phyloP scores from a whole-genome alignment of 2,329 filamentous ascomycete genomes.

The Paecilomyces sp. region DNA sequence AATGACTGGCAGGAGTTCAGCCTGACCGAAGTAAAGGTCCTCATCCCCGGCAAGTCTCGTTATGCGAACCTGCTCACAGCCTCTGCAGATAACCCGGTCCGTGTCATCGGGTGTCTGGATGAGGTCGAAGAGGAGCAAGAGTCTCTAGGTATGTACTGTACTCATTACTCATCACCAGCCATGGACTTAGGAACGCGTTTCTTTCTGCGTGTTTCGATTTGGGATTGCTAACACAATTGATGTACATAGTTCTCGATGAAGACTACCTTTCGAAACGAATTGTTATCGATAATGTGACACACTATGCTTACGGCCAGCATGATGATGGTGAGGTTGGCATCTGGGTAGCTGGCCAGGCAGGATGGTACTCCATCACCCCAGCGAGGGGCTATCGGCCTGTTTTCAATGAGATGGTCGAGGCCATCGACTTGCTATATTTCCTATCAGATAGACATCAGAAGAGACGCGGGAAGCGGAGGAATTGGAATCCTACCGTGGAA shows the following conservation, averaged over 20 bases:
- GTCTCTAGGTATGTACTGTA: slow-evolving; percentile 29
- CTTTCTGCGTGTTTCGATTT: not conserved
- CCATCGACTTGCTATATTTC: slow-evolving; percentile 55
- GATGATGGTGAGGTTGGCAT: slow-evolving; percentile 50
- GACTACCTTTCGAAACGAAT: slow-evolving; percentile 36
- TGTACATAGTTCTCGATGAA: slow-evolving; percentile 27
- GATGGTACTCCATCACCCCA: slow-evolving; percentile 55
- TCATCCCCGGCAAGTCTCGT: slow-evolving; percentile 40
- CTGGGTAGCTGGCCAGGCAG: slow-evolving; percentile 56
- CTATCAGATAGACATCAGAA: slow-evolving; percentile 50
- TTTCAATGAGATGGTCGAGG: slow-evolving; percentile 52
- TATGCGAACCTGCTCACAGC: slow-evolving; percentile 51
- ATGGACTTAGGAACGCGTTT: too few relatives aligned
- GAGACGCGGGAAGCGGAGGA: slow-evolving; percentile 25
- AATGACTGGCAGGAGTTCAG: slow-evolving; percentile 56
- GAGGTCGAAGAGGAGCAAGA: slow-evolving; percentile 38
- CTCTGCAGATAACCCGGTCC: slow-evolving; percentile 47
- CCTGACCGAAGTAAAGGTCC: slow-evolving; percentile 48
- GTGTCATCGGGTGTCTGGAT: slow-evolving; percentile 47
- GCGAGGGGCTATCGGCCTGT: slow-evolving; percentile 45
- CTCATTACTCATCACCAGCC: not conserved
- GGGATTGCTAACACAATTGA: not conserved
- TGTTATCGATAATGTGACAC: slow-evolving; percentile 42
- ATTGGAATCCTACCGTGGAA: slow-evolving; percentile 29
- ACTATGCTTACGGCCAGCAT: slow-evolving; percentile 44